A percentile compares a stretch with the other conserved stretches of the same genome.
phyloP scores from a whole-genome alignment of 768 basidiomycete species.

The Boletus edulis region DNA sequence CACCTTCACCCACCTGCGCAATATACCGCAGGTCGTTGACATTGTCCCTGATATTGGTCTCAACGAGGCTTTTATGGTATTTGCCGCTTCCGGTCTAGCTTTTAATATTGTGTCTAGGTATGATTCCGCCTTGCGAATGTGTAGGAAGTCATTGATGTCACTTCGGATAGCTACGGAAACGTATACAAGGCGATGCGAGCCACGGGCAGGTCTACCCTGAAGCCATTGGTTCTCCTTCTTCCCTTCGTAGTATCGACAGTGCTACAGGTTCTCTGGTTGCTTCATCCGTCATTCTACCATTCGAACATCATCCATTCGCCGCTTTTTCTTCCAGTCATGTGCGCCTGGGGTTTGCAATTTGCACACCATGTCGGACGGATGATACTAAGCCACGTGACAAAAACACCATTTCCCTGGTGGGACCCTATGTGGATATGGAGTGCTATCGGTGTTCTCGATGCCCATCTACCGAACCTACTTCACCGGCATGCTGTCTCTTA shows the following conservation, averaged over 20 bases:
- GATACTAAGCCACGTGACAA: conserved; percentile 92
- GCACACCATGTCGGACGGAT: conserved; percentile 71
- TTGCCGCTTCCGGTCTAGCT: conserved; percentile 63
- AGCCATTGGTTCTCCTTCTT: conserved; percentile 70
- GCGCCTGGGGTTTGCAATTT: conserved; percentile 93
- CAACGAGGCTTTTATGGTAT: conserved; percentile 87
- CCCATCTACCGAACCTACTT: conserved; percentile 70
- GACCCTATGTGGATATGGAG: conserved; percentile 88
- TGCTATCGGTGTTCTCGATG: conserved; percentile 74
- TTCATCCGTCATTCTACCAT: conserved; percentile 58
- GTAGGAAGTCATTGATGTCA: conserved; percentile 1
- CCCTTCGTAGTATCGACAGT: conserved; percentile 72
- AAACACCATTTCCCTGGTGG: conserved; percentile 79
- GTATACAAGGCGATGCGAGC: conserved; percentile 61
- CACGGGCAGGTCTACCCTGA: conserved; percentile 40
- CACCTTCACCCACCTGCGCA: conserved; percentile 53
- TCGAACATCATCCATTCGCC: conserved; percentile 74
- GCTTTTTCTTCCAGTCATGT: conserved; percentile 85
- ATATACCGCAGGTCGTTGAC: conserved; percentile 44
- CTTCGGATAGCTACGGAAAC: conserved; percentile 64
- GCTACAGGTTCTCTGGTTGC: conserved; percentile 83
- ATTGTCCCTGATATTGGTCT: conserved; percentile 66
- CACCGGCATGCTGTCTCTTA: conserved; percentile 50
- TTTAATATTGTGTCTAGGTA: conserved; percentile 81
- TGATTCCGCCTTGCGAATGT: background rate